Conservation (phyloP, 2,329 filamentous ascomycete species). For the Knoxdaviesia capensis region DNA sequence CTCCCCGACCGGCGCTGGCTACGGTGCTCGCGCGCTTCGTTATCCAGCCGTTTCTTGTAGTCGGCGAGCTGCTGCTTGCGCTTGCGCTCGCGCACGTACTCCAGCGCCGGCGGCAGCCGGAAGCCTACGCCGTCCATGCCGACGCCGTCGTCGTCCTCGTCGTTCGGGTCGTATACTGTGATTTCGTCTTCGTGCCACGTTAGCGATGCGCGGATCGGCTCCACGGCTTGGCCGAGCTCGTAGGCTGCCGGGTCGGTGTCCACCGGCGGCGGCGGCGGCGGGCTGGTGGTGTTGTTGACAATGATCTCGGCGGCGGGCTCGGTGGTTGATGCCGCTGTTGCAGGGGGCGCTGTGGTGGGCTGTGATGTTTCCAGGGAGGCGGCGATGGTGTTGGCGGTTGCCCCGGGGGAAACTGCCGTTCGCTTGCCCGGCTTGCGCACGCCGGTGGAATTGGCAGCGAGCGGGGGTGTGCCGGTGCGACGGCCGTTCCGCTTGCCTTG, state of each 20-base stretch:
- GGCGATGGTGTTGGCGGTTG: too few species aligned
- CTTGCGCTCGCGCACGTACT: slow-evolving; percentile 33
- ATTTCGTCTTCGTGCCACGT: slow-evolving; percentile 53
- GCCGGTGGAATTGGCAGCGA: too few species aligned
- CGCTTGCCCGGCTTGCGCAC: too few species aligned
- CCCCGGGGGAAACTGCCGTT: too few species aligned
- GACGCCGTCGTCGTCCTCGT: slow-evolving; percentile 45
- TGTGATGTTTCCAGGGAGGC: too few species aligned
- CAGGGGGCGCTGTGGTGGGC: too few species aligned
- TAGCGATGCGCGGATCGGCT: slow-evolving; percentile 35
- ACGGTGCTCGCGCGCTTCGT: slow-evolving; percentile 34
- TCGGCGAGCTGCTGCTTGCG: slow-evolving; percentile 40
- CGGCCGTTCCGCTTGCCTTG: too few species aligned
- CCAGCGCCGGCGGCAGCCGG: slow-evolving; percentile 40
- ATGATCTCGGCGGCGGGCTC: too few species aligned
- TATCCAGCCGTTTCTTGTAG: slow-evolving; percentile 39
- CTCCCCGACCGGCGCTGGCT: slow-evolving; percentile 27
- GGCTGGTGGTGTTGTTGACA: too few species aligned
- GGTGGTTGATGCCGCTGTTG: too few species aligned
- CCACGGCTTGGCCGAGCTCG: slow-evolving; percentile 16
- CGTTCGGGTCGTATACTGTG: slow-evolving; percentile 42
- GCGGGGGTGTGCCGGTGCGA: too few species aligned
- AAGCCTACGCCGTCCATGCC: slow-evolving; percentile 51
- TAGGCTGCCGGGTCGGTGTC: neutral
- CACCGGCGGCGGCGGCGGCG: too few species aligned